These are phyloP conservation scores for Pholiota adiposa DNA, from an alignment of 1,284 basidiomycete species.

Conservation along the genomic window DNA sequence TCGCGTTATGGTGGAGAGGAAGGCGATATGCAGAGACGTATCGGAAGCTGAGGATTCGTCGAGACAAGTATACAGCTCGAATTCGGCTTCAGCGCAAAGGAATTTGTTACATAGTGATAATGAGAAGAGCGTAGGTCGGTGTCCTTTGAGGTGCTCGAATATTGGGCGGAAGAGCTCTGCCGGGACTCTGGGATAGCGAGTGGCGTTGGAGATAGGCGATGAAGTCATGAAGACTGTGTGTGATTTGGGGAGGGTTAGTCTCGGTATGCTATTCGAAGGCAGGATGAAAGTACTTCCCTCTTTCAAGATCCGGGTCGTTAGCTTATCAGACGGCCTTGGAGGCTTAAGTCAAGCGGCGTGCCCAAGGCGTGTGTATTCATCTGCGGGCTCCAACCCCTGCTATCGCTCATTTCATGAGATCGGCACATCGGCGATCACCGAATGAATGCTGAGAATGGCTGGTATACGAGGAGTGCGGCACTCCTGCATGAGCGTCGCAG, in stretches of 20 bases:
- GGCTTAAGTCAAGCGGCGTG: neutral
- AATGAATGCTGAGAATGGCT: neutral
- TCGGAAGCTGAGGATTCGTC: neutral
- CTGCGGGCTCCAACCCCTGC: neutral
- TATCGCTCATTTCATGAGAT: neutral
- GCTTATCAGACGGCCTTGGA: neutral
- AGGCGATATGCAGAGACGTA: slow-evolving; percentile 6
- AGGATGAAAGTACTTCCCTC: neutral
- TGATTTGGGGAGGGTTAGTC: neutral
- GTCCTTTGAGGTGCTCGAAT: slow-evolving; percentile 3
- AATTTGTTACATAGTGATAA: neutral
- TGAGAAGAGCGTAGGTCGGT: slow-evolving; percentile 1
- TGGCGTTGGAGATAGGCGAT: too few species aligned
- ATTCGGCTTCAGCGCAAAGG: slow-evolving; percentile 11
- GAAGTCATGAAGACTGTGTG: neutral
- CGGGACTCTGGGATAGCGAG: slow-evolving; percentile 1
- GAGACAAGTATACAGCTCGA: slow-evolving; percentile 3
- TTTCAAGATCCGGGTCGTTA: neutral
- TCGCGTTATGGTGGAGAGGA: slow-evolving; percentile 14
- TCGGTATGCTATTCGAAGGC: neutral
- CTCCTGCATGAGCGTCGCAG: neutral
- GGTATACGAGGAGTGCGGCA: neutral
- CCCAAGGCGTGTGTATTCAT: neutral
- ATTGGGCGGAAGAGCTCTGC: slow-evolving; percentile 13
- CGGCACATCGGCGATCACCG: neutral